Evolutionary conservation across 2,329 filamentous ascomycete species (phyloP), one percentile per base, ranked within the genome.

Genomic region (Myriosclerotinia scirpicola): DNA sequence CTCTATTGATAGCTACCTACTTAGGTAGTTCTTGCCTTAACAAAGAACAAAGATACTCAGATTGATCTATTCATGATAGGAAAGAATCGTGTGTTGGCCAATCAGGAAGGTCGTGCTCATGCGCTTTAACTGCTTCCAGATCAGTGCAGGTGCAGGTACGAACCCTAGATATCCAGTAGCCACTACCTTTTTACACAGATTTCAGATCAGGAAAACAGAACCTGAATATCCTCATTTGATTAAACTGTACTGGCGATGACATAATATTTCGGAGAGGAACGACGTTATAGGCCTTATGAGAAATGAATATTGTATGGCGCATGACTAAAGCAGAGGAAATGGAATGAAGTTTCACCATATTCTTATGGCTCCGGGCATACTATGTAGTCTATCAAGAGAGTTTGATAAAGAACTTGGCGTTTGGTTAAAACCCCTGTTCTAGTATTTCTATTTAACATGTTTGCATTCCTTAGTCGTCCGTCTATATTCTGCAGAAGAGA

Each of bases 401-500:
- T 87, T 87, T 71, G 78, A 86, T 59, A 78, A 83, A 8, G 69
- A 87, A 0, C 71, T 87, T 1, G 72, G 0, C n/a, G 52, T 0
- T 61, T 77, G 0, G 69, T 77, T 14, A 65, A 69, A 0, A 74
- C 71, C 0, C 22, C 63, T 0, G 67, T 54, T 17, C n/a, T 75
- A 3, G 70, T 76, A 0, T 73, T 70, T 5, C 65, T 74, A 4
- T 69, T 81, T 0, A 71, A 74, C 15, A 64, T 72, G 3, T 42
- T 84, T 1, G 81, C 84, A 0, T 78, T 78, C 0, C n/a, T n/a
- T 83, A 0, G 73, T 82, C 14, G 73, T 90, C 14, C 79, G 81
- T 5, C 77, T 90, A 0, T 78, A 84, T 73, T 80, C 79, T 22
- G 64, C 75, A 0, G 86, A 89, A 71, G 85, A 90, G 74, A 87